phyloP scores from a whole-genome alignment of 805 yeast species.

The Starmerella bombi region DNA sequence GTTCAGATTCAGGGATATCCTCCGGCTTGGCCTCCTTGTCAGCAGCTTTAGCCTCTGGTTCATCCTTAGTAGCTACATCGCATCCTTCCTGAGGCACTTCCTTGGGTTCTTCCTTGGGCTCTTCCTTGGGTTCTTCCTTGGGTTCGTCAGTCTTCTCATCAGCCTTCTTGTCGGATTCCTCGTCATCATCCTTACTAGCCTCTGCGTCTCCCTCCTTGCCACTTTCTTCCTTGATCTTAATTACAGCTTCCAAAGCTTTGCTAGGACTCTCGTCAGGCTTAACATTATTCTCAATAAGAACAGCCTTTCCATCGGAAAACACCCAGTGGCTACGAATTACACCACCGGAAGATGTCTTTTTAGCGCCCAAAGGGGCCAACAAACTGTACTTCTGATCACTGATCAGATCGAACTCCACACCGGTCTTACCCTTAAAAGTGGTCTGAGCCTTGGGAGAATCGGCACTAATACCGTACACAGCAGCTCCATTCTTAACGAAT shows the following conservation, averaged over 20 bases:
- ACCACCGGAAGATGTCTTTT: slow-evolving; percentile 55
- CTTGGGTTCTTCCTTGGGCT: neutral
- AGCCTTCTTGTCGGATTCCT: slow-evolving; percentile 1
- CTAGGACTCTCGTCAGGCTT: slow-evolving; percentile 31
- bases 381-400: slow-evolving; percentile 62
- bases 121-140: slow-evolving; percentile 2
- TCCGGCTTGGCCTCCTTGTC: neutral
- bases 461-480: slow-evolving; percentile 69
- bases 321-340: slow-evolving; percentile 86
- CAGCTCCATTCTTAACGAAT: slow-evolving; percentile 38
- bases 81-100: slow-evolving; percentile 6
- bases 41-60: neutral
- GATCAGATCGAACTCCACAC: slow-evolving; percentile 58
- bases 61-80: no score
- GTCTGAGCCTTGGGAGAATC: slow-evolving; percentile 72
- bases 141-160: neutral
- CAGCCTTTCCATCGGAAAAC: slow-evolving; percentile 62
- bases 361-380: slow-evolving; percentile 68
- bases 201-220: neutral
- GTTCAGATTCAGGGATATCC: neutral
- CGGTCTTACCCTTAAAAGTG: slow-evolving; percentile 58
- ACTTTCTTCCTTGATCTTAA: slow-evolving; percentile 3
- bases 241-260: slow-evolving; percentile 22
- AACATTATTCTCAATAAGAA: slow-evolving; percentile 39
- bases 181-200: neutral